phyloP scores from a whole-genome alignment of 2,329 filamentous ascomycete species.

The Dactylellina haptotyla region DNA sequence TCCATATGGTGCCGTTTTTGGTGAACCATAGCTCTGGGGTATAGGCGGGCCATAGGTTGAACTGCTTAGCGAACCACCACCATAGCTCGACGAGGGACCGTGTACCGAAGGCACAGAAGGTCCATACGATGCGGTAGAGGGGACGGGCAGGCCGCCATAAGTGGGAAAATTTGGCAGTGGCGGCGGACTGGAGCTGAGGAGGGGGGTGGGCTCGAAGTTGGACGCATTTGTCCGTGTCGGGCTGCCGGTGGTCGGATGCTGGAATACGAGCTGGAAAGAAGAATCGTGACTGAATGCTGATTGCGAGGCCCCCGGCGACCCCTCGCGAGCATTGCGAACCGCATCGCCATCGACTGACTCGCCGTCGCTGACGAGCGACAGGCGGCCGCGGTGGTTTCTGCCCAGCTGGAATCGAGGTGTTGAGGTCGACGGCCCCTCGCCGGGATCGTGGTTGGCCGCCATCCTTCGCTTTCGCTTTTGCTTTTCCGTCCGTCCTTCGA shows the following conservation, averaged over 20 bases:
- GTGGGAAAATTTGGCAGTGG: slow-evolving; percentile 19
- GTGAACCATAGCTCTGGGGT: slow-evolving; percentile 23
- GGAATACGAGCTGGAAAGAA: slow-evolving; percentile 12
- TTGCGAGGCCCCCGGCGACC: slow-evolving; percentile 16
- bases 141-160: slow-evolving; percentile 26
- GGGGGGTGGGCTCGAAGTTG: neutral
- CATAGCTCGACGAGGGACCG: slow-evolving; percentile 8
- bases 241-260: slow-evolving; percentile 19
- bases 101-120: slow-evolving; percentile 29
- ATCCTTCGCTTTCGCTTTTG: no score
- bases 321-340: slow-evolving; percentile 14
- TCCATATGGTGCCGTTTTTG: slow-evolving; percentile 15
- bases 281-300: slow-evolving; percentile 19
- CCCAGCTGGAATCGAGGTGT: slow-evolving; percentile 37
- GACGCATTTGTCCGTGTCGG: slow-evolving; percentile 17
- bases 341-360: slow-evolving; percentile 31
- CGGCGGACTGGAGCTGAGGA: neutral
- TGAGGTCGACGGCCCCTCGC: slow-evolving; percentile 19
- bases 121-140: slow-evolving; percentile 33
- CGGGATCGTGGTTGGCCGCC: slow-evolving; percentile 32
- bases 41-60: slow-evolving; percentile 29
- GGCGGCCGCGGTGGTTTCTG: slow-evolving; percentile 19
- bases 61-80: neutral
- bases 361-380: slow-evolving; percentile 44
- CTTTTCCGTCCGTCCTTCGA: no score